Conservation (phyloP, 163 green algal genomes). For the Picocystis sp. region DNA sequence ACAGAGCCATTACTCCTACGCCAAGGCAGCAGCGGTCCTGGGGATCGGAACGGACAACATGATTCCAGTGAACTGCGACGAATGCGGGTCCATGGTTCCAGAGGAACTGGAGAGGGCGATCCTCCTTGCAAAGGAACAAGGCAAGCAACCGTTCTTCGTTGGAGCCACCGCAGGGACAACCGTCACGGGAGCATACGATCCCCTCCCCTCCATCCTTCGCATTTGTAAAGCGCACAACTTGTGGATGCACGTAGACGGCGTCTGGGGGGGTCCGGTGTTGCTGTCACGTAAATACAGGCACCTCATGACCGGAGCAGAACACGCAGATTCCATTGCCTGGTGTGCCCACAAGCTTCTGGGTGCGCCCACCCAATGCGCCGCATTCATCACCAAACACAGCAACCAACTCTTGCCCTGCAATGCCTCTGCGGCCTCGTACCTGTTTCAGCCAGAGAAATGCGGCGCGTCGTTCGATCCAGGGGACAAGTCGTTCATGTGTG, state of each 20-base stretch:
- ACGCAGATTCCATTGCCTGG: slow-evolving; percentile 28
- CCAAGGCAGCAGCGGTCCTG: slow-evolving; percentile 24
- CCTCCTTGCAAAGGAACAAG: not conserved
- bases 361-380: slow-evolving; percentile 26
- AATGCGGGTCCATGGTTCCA: slow-evolving; percentile 22
- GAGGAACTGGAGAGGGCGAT: slow-evolving; percentile 17
- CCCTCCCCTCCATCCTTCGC: slow-evolving; percentile 13
- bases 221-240: slow-evolving; percentile 16
- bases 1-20: slow-evolving; percentile 32
- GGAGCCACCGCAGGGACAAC: slow-evolving; percentile 32
- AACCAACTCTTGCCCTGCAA: slow-evolving; percentile 10
- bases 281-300: slow-evolving; percentile 14
- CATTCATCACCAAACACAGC: slow-evolving; percentile 24
- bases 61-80: slow-evolving; percentile 21
- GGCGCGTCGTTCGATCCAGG: slow-evolving; percentile 26
- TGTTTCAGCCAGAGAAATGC: slow-evolving; percentile 40
- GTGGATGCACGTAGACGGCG: slow-evolving; percentile 40
- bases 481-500: slow-evolving; percentile 38
- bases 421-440: slow-evolving; percentile 18
- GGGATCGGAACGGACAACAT: slow-evolving; percentile 34
- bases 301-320: slow-evolving; percentile 21
- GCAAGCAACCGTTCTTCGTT: slow-evolving; percentile 31
- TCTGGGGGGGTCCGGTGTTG: slow-evolving; percentile 26
- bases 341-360: slow-evolving; percentile 40
- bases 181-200: slow-evolving; percentile 31